Evolutionary conservation across 2,329 filamentous ascomycete genomes (phyloP).

Genomic region (Cercospora beticola): DNA sequence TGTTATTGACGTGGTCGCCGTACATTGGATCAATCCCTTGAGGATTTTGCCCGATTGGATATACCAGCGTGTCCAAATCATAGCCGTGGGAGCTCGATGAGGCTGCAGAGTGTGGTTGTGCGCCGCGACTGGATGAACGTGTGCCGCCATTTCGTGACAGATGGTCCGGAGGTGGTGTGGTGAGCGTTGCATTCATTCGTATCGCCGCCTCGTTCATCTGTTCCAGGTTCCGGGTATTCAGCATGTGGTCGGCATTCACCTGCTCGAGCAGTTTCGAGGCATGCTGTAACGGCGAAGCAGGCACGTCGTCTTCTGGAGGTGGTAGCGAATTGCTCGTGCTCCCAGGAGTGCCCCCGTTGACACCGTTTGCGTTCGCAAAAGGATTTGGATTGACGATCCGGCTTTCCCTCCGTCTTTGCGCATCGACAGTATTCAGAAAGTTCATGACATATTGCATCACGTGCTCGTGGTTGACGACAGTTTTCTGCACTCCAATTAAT

Average conservation of each 20-base stretch:
- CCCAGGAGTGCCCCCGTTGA: constrained; percentile 17
- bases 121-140: constrained; percentile 46
- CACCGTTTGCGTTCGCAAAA: constrained; percentile 32
- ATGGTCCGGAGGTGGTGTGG: constrained; percentile 58
- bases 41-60: constrained; percentile 77
- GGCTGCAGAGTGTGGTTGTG: constrained; percentile 46
- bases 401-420: constrained; percentile 63
- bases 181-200: constrained; percentile 55
- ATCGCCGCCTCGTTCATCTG: constrained; percentile 61
- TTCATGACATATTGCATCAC: constrained; percentile 71
- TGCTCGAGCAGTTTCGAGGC: constrained; percentile 66
- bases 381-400: constrained; percentile 45
- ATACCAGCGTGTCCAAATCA: constrained; percentile 73
- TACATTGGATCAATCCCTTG: constrained; percentile 95
- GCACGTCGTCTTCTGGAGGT: constrained; percentile 57
- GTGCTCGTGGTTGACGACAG: constrained; percentile 69
- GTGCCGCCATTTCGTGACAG: constrained; percentile 37
- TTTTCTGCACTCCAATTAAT: constrained; percentile 64
- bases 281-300: constrained; percentile 66
- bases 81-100: constrained; percentile 55
- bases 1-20: constrained; percentile 90
- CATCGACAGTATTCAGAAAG: constrained; percentile 64
- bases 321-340: constrained; percentile 16
- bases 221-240: constrained; percentile 64
- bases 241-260: constrained; percentile 63